phyloP scores from a whole-genome alignment of 2,329 filamentous ascomycete genomes.

The Aspergillus sp. region DNA sequence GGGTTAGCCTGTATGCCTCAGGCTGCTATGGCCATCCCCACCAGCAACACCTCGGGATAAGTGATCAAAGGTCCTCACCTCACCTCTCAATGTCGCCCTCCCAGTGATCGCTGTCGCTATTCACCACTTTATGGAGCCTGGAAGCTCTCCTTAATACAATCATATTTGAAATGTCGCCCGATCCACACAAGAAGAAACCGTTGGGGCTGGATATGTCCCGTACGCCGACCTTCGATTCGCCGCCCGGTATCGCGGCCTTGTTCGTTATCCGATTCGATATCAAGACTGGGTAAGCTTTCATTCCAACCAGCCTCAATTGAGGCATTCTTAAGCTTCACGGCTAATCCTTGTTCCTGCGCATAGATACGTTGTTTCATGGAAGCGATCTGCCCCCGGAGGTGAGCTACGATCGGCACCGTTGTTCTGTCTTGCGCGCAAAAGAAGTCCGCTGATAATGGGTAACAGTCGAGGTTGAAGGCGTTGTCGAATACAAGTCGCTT shows the following conservation, averaged over 20 bases:
- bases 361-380: slow-evolving; percentile 82
- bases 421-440: slow-evolving; percentile 1
- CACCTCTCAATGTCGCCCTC: too few relatives aligned
- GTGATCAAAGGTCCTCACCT: too few relatives aligned
- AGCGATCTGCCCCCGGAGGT: slow-evolving; percentile 64
- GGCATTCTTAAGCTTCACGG: too few relatives aligned
- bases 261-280: slow-evolving; percentile 91
- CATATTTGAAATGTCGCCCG: slow-evolving; percentile 22
- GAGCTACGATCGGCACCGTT: slow-evolving; percentile 27
- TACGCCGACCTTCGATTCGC: slow-evolving; percentile 28
- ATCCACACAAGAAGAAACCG: slow-evolving; percentile 24
- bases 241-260: slow-evolving; percentile 63
- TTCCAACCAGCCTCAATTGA: neutral
- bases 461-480: slow-evolving; percentile 65
- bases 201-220: slow-evolving; percentile 30
- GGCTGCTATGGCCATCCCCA: too few relatives aligned
- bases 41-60: too few relatives aligned
- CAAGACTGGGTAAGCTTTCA: slow-evolving; percentile 68
- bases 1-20: too few relatives aligned
- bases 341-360: neutral
- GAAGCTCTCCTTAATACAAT: slow-evolving; percentile 4
- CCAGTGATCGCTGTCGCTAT: too few relatives aligned
- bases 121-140: slow-evolving; percentile 18
- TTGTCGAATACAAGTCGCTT: slow-evolving; percentile 93
- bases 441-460: slow-evolving; percentile 12